Evolutionary conservation across 257 asterid species (phyloP), one percentile per base, ranked within the genome.

Genomic region (Phtheirospermum japonicum): DNA sequence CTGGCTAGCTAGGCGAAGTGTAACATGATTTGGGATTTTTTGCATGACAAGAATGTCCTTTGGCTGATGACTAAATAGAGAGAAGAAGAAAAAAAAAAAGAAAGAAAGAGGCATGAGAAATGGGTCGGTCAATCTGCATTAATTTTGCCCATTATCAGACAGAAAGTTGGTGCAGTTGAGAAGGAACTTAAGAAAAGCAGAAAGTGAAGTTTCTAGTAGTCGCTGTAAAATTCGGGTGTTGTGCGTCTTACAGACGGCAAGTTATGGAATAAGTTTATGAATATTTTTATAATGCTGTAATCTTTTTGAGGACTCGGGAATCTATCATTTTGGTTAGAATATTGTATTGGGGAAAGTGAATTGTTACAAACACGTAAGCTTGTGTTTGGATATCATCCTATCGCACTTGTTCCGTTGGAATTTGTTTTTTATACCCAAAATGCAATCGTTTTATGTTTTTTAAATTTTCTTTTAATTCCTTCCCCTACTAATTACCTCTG

Each of bases 151-250:
- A 19, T 26, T 39, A 39, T 48, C 9, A 50, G 50, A 23, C 10
- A 64, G 42, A n/a, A n/a, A 48, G 52, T 40, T 49, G 39, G 39
- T 45, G 56, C 65, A 33, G 28, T 45, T 37, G 17, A 1, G 16
- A 34, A 28, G 13, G 23, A 37, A 54, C 0, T 54, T 0, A 31
- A 23, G 28, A 45, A 56, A 31, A 14, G 23, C 20, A 5, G 51
- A 9, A 26, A 18, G 0, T 65, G 75, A 75, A 75, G 68, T 13
- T 75, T 75, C 80, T 66, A 66, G 76, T 61, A 43, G 11, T 65
- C 28, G 65, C 69, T 75, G 9, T 34, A 34, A 34, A 34, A 5
- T 34, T 34, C 19, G 45, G 48, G 56, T 40, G 26, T 23, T 14
- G 13, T 66, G 56, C 57, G 54, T 65, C 32, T 40, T 2, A 6